Base-by-base conservation (phyloP, 768 basidiomycete genomes). In the Suillus lakei region DNA sequence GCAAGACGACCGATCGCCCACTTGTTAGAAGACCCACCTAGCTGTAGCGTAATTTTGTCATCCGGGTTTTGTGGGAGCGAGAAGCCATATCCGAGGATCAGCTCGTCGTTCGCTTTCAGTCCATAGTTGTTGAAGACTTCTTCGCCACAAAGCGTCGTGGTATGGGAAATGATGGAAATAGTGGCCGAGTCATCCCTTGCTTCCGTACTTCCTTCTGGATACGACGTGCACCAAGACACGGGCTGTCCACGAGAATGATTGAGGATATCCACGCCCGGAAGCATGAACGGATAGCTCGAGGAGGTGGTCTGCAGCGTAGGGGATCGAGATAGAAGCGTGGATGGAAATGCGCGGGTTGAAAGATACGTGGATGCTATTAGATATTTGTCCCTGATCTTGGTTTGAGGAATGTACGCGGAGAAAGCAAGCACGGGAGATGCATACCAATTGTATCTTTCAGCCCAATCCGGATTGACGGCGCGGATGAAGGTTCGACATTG, bases 51-150 rank as follows among this genome's bases (percentile, higher is more conserved):
- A 69, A 96, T 91, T 0, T 91, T 92, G 72, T 98, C 96, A 71
- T 95, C 93, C 0, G 91, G 91, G 68, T 98, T 98, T 34, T 87
- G 67, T 2, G 84, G 79, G 4, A 96, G 74, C 0, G 92, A 86
- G 78, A 98, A 99, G 1, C 97, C 96, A 72, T 98, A 98, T 6
- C 93, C 95, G 5, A 98, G 84, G 54, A 98, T 87, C 51, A 98
- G 84, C 76, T 96, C 93, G 32, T 93, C 84, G 75, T 97, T 96
- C 0, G 94, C 88, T 74, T 98, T 98, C 0, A 89, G 86, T 0
- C 96, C 96, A 75, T 98, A 98, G 74, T 97, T 97, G 79, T 96
- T 97, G 79, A 90, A 88, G 23, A 96, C 79, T 74, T 95, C 91
- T 30, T 81, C 71, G 18, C 82, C 84, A 1, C 76, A 66, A 1